Conservation (phyloP, 2,329 filamentous ascomycete genomes). For the Aspergillus pseudonomiae region DNA sequence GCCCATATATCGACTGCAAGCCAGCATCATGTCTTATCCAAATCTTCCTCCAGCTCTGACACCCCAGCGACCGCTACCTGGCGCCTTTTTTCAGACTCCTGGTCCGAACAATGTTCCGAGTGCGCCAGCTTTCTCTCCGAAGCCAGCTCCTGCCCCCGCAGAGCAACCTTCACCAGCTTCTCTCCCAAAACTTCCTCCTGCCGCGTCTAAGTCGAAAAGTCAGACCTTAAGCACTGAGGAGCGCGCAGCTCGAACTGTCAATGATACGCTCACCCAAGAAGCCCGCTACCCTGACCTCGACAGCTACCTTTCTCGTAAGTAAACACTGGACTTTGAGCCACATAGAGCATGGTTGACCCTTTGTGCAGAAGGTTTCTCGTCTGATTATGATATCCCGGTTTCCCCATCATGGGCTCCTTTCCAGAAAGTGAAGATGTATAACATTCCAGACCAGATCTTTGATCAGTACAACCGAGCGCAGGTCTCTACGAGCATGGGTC, state of each 20-base stretch:
- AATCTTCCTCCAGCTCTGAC: conserved; percentile 39
- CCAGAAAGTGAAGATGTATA: conserved; percentile 81
- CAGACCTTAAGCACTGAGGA: conserved; percentile 69
- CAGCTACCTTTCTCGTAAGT: conserved; percentile 83
- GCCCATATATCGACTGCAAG: conserved; percentile 13
- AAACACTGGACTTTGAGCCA: neutral
- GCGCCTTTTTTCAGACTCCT: conserved; percentile 46
- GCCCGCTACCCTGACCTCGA: conserved; percentile 86
- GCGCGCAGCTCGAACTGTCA: conserved; percentile 81
- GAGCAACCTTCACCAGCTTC: conserved; percentile 34
- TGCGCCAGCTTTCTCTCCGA: conserved; percentile 39
- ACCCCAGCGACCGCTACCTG: conserved; percentile 44
- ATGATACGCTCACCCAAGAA: conserved; percentile 74
- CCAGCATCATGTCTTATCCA: conserved; percentile 46
- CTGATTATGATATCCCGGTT: conserved; percentile 80
- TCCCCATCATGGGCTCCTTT: conserved; percentile 81
- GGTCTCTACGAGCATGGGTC: conserved; percentile 87
- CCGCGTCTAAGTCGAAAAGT: conserved; percentile 48
- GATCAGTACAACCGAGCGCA: conserved; percentile 88
- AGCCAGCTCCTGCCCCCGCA: conserved; percentile 30
- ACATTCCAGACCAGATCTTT: conserved; percentile 88
- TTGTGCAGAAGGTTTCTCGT: conserved; percentile 76
- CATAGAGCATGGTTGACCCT: conserved; percentile 12
- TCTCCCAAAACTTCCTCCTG: conserved; percentile 40
- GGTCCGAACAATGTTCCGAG: conserved; percentile 40